Evolutionary conservation across 2,329 filamentous ascomycete genomes (phyloP).

Genomic region (Aureobasidium sp.): DNA sequence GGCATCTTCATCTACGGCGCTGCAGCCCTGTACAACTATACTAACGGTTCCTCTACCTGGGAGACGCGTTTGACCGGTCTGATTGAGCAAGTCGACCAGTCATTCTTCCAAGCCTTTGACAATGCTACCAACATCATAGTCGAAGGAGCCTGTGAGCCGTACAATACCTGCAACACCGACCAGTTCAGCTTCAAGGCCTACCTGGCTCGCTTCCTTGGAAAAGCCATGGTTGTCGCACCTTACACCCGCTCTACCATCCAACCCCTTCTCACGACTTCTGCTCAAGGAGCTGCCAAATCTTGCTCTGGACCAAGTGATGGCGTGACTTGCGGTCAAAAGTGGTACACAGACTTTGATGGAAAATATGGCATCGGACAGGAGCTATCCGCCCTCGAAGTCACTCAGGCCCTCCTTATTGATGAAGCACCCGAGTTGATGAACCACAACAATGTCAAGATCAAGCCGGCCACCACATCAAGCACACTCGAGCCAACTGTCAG

Average conservation of each 20-base stretch:
- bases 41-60: constrained; percentile 35
- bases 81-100: constrained; percentile 41
- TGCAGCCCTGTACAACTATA: constrained; percentile 49
- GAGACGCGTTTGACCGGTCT: constrained; percentile 50
- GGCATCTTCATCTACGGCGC: constrained; percentile 48
- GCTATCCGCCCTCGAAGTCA: constrained; percentile 37
- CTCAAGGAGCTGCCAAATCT: constrained; percentile 34
- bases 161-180: constrained; percentile 54
- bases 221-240: constrained; percentile 37
- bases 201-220: constrained; percentile 54
- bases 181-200: constrained; percentile 72
- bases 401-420: constrained; percentile 33
- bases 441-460: constrained; percentile 2
- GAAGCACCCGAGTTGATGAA: constrained; percentile 8
- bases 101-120: constrained; percentile 47
- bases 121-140: constrained; percentile 49
- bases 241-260: constrained; percentile 32
- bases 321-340: constrained; percentile 37
- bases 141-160: constrained; percentile 57
- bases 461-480: neutral
- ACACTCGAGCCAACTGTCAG: constrained; percentile 1
- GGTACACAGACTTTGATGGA: constrained; percentile 38
- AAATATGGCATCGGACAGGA: constrained; percentile 37
- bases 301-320: constrained; percentile 35
- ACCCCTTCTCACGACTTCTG: constrained; percentile 33